Evolutionary conservation across 1,284 basidiomycete genomes (phyloP).

Genomic region (Cutaneotrichosporon cutaneum): DNA sequence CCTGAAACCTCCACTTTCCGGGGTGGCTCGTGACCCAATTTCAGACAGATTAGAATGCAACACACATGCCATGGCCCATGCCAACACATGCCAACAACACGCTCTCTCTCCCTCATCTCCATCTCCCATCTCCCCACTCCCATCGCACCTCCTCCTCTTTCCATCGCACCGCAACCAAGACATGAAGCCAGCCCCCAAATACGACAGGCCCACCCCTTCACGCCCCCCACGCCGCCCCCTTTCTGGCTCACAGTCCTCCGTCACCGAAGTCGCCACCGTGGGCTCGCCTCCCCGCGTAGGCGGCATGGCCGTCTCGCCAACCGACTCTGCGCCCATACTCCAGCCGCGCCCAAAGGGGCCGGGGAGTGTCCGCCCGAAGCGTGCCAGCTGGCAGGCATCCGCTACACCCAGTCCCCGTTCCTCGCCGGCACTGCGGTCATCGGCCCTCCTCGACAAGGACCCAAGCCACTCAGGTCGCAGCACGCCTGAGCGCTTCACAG

Average conservation of each 20-base stretch:
- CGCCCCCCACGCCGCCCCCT: slow-evolving; percentile 4
- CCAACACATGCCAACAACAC: neutral
- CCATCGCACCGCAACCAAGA: neutral
- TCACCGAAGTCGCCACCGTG: slow-evolving; percentile 4
- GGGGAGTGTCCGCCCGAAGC: slow-evolving; percentile 18
- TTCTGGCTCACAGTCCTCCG: neutral
- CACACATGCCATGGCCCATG: no score
- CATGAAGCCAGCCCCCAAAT: neutral
- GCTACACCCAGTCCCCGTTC: neutral
- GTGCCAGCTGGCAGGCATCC: slow-evolving; percentile 6
- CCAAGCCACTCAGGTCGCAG: neutral
- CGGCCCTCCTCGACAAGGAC: slow-evolving; percentile 3
- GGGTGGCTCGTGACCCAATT: neutral
- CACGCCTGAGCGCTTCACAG: slow-evolving; percentile 17
- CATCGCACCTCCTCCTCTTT: neutral
- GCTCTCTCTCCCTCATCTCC: neutral
- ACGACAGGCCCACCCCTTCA: slow-evolving; percentile 3
- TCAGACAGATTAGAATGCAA: neutral
- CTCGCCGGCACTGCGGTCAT: neutral
- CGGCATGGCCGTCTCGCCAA: slow-evolving; percentile 14
- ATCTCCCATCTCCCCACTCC: neutral
- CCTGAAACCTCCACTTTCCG: neutral
- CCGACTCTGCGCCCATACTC: slow-evolving; percentile 10
- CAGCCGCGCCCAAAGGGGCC: slow-evolving; percentile 18
- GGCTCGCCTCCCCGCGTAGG: slow-evolving; percentile 1